Conservation (phyloP, 2,329 filamentous ascomycete species). For the Epichloe aotearoae region DNA sequence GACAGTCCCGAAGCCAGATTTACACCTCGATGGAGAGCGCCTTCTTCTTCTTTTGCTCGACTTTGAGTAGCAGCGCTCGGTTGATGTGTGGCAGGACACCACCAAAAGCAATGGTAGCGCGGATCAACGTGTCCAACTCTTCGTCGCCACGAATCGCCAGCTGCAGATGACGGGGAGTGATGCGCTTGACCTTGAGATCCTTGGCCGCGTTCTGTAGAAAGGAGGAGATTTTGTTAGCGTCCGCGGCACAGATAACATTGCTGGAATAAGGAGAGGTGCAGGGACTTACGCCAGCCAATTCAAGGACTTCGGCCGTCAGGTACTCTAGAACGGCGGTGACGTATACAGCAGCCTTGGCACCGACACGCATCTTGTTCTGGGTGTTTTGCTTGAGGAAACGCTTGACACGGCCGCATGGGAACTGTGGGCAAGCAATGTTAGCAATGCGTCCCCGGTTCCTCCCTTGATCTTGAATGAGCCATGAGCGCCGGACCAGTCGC, state of each 20-base stretch:
- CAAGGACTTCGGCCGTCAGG: slow-evolving; percentile 92
- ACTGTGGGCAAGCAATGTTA: slow-evolving; percentile 38
- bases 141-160: slow-evolving; percentile 97
- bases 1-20: slow-evolving; percentile 8
- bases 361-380: slow-evolving; percentile 99
- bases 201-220: slow-evolving; percentile 73
- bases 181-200: slow-evolving; percentile 99
- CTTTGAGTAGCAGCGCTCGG: slow-evolving; percentile 86
- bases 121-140: slow-evolving; percentile 93
- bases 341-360: slow-evolving; percentile 96
- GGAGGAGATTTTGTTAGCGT: not conserved
- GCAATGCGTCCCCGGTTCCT: not conserved
- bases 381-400: slow-evolving; percentile 99
- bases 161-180: slow-evolving; percentile 93
- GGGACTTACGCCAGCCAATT: slow-evolving; percentile 68
- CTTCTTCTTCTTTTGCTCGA: slow-evolving; percentile 98
- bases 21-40: slow-evolving; percentile 39
- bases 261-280: not conserved
- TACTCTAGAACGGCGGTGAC: slow-evolving; percentile 97
- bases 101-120: slow-evolving; percentile 94
- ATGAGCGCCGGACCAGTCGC: not conserved
- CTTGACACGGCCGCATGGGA: slow-evolving; percentile 99
- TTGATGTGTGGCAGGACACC: slow-evolving; percentile 99
- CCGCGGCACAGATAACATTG: not conserved
- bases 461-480: not conserved